Evolutionary conservation across 1,139 yeast genomes (phyloP), one percentile per base, ranked within the genome.

Genomic region (Candida sp.): DNA sequence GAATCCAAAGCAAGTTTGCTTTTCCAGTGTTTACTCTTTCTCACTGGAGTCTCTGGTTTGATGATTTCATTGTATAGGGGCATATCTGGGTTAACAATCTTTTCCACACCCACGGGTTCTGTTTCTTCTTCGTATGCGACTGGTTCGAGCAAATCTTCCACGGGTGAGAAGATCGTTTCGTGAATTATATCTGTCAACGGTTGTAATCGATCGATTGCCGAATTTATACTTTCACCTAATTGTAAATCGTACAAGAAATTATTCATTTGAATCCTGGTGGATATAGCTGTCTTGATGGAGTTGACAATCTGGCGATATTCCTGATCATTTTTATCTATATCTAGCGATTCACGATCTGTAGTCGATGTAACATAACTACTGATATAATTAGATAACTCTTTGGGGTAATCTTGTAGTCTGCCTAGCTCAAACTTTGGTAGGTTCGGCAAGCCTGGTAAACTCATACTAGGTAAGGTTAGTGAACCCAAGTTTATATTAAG

Each of bases 81-180:
- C 38, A 69, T 68, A 30, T 68, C 69, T 37, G 68, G 69, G 23
- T 77, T 74, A 2, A 68, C 72, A 21, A 82, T 79, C 4, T 69
- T 69, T 7, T 66, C 70, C 15, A 82, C 79, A 0, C 84, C 86
- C 19, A 66, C 73, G 0, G 87, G 87, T 50, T 81, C 84, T 0
- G 76, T 76, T 51, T 42, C 50, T 52, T 29, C 55, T 12, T 53
- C 57, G 21, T 43, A 47, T 11, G 57, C 60, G 22, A 56, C 66
- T 27, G 63, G 52, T n/a, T 60, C 66, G 41, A 61, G 57, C 3
- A 52, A 54, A 38, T 75, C 81, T 38, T 73, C 79, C 5, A 73
- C 76, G 0, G 85, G 83, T 27, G 77, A 63, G 19, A 75, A 67
- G 11, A 79, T 66, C 5, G 79, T 67, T 38, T 73, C 73, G 48